Base-by-base conservation (phyloP, 345 rosid species). In the Mangifera indica region DNA sequence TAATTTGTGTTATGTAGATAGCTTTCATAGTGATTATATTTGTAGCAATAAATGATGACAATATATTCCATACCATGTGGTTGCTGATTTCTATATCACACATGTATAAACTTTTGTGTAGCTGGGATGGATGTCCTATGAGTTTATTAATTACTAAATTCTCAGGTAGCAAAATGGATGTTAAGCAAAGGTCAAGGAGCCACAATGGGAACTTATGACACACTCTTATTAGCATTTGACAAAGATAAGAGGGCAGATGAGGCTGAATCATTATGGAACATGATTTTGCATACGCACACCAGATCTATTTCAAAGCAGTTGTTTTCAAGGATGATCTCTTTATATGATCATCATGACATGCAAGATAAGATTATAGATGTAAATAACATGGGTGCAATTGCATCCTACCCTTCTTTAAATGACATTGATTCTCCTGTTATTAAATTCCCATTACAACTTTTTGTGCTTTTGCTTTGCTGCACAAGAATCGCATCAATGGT, bases 161-260 rank as follows among this genome's bases (percentile, higher is more conserved):
- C 44, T 34, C 66, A 93, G 98, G 87, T 93, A 66, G 90, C 97
- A 17, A 93, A 91, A 73, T 92, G 98, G 98, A 94, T 94, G 97
- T 69, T 94, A 84, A 83, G 96, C 78, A 92, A 90, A 86, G 97
- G 98, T 48, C 97, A 94, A 81, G 96, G 98, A 59, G 85, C 93
- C 60, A 91, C 95, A 26, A 85, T 93, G 98, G 89, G 81, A 72
- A 93, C 96, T 25, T 93, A 86, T 15, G 96, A 93, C 77, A 84
- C 87, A 17, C 90, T 91, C 63, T 76, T 93, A 8, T 77, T 89
- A 59, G 98, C 97, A 59, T 94, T 92, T 61, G 98, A 93, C 80
- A 89, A 87, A 87, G 93, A 91, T 24, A 48, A 76, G 77, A 83
- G 97, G 42, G 81, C 82, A 48, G 92, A 93, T 22, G 97, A 91